These are phyloP conservation scores for Saprolegnia parasitica DNA, from an alignment of 352 stramenopile species.

Conservation along the genomic window DNA sequence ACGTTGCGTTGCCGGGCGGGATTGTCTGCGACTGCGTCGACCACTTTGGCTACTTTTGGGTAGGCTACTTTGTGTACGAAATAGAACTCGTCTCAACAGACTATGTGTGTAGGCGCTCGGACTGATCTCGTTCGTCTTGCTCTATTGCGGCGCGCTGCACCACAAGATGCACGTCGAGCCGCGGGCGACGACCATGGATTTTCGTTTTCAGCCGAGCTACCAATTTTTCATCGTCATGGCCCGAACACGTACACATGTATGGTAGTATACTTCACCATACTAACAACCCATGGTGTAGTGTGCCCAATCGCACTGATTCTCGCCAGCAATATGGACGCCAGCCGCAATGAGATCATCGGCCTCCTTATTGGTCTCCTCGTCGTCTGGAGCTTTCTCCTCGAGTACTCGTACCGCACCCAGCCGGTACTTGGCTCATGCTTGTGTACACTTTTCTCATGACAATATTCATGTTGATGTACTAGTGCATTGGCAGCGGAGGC, in stretches of 20 bases:
- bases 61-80: constrained; percentile 1
- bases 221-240: constrained; percentile 28
- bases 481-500: constrained; percentile 29
- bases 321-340: constrained; percentile 8
- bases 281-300: background rate
- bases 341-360: background rate
- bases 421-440: constrained; percentile 2
- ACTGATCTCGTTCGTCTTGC: constrained; percentile 7
- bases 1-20: background rate
- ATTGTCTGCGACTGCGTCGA: constrained; percentile 22
- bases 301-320: constrained; percentile 23
- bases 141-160: constrained; percentile 24
- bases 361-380: background rate
- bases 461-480: constrained; percentile 3
- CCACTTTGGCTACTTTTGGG: constrained; percentile 22
- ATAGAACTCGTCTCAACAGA: background rate
- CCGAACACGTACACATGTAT: background rate
- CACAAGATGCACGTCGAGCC: constrained; percentile 29
- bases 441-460: background rate
- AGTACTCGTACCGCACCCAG: constrained; percentile 26
- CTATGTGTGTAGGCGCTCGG: constrained; percentile 8
- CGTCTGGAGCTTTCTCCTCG: constrained; percentile 15
- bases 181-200: constrained; percentile 26
- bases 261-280: background rate
- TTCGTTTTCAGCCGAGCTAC: constrained; percentile 27